A percentile compares a stretch with the other conserved stretches of the same genome.
Conservation (phyloP, 208 protist species). For the Leishmania amazonensis region DNA sequence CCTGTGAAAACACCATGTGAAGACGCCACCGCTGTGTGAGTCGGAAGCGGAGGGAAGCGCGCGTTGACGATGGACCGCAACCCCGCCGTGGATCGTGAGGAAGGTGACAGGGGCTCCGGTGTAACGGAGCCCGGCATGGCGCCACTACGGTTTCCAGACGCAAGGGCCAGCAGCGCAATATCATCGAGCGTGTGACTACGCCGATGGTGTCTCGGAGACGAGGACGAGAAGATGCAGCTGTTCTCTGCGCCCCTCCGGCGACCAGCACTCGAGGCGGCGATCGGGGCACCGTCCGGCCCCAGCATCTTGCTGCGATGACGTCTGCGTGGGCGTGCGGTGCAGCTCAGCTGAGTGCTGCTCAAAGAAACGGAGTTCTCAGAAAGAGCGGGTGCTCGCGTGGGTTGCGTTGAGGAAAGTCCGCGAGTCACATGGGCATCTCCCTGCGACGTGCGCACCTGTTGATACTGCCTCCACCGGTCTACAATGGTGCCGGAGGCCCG, state of each 20-base stretch:
- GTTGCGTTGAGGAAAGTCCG: neutral
- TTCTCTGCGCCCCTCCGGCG: neutral
- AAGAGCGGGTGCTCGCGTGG: neutral
- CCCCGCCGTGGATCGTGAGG: neutral
- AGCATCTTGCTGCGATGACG: constrained; percentile 27
- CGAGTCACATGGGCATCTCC: neutral
- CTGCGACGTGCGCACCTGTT: neutral
- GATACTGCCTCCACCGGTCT: constrained; percentile 19
- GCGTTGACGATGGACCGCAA: neutral
- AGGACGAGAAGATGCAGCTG: neutral
- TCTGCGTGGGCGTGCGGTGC: constrained; percentile 3
- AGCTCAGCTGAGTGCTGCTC: neutral
- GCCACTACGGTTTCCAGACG: neutral
- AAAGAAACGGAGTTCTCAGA: neutral
- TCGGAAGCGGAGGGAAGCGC: neutral
- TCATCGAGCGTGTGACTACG: constrained; percentile 22
- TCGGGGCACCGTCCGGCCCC: constrained; percentile 11
- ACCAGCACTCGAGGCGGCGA: neutral
- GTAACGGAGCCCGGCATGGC: neutral
- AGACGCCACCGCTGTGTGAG: neutral
- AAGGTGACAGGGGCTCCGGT: neutral
- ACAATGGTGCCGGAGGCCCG: constrained; percentile 2
- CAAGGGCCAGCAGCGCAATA: constrained; percentile 2
- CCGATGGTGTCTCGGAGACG: neutral
- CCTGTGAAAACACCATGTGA: neutral